These are phyloP conservation scores for Mimosa pudica DNA, from an alignment of 306 rosid species.

Conservation along the genomic window DNA sequence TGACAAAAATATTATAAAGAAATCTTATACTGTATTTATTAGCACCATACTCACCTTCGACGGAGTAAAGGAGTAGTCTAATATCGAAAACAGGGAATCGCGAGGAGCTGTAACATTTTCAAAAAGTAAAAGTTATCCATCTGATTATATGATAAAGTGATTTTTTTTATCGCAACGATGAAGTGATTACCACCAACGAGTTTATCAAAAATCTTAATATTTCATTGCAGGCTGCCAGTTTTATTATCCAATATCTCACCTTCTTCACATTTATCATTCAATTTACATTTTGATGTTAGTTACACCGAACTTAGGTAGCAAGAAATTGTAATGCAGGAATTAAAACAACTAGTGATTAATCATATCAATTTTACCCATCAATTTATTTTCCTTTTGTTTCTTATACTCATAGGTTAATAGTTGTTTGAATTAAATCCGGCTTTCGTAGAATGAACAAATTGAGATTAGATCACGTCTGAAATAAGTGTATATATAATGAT, in stretches of 20 bases:
- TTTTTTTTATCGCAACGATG: too few relatives aligned
- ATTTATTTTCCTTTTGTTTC: neutral
- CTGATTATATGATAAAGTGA: neutral
- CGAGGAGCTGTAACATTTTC: neutral
- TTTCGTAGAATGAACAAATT: neutral
- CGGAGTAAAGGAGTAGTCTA: neutral
- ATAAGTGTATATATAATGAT: neutral
- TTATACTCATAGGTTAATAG: neutral
- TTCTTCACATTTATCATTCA: neutral
- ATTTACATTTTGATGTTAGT: conserved; percentile 2
- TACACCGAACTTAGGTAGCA: neutral
- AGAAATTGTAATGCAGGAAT: neutral
- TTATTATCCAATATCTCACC: neutral
- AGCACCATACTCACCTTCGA: too few relatives aligned
- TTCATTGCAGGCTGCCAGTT: neutral
- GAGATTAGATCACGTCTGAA: neutral
- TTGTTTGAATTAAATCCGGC: neutral
- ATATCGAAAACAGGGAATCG: neutral
- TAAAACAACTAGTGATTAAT: neutral
- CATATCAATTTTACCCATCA: neutral
- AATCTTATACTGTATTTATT: too few relatives aligned
- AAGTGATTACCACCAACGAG: neutral
- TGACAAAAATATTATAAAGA: too few relatives aligned
- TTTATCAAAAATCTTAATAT: neutral
- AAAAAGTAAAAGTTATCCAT: neutral